Evolutionary conservation across 345 rosid species (phyloP).

Genomic region (Corchorus olitorius): DNA sequence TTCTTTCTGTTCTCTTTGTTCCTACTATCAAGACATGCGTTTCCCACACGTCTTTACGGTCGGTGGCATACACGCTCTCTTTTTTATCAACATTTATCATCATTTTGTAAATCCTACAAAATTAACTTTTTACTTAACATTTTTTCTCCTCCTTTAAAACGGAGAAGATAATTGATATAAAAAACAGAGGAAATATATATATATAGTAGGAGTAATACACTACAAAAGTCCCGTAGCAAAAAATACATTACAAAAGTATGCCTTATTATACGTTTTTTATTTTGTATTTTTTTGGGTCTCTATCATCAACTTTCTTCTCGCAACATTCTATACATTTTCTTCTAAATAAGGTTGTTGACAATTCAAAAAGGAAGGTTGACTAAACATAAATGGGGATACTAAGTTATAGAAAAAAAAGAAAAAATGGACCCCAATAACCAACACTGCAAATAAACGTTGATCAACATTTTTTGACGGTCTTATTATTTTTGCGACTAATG

Average conservation of each 20-base stretch:
- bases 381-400: not conserved
- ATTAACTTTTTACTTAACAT: not conserved
- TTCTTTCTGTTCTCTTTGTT: constrained; percentile 46
- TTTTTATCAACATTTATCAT: too few relatives aligned
- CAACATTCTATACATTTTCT: not conserved
- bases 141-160: not conserved
- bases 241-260: too few relatives aligned
- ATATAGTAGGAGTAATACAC: too few relatives aligned
- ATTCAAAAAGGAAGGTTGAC: constrained; percentile 2
- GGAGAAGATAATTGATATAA: not conserved
- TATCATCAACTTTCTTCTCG: too few relatives aligned
- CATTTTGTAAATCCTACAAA: not conserved
- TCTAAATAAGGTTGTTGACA: not conserved
- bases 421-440: not conserved
- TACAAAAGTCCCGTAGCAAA: too few relatives aligned
- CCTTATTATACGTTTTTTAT: too few relatives aligned
- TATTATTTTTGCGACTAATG: not conserved
- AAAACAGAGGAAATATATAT: too few relatives aligned
- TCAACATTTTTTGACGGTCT: not conserved
- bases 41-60: constrained; percentile 13
- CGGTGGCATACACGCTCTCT: constrained; percentile 29
- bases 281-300: too few relatives aligned
- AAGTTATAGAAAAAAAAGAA: not conserved
- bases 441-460: not conserved
- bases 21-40: constrained; percentile 27